These are phyloP conservation scores for Phaseolus lunatus DNA, from an alignment of 306 rosid species.

Conservation along the genomic window DNA sequence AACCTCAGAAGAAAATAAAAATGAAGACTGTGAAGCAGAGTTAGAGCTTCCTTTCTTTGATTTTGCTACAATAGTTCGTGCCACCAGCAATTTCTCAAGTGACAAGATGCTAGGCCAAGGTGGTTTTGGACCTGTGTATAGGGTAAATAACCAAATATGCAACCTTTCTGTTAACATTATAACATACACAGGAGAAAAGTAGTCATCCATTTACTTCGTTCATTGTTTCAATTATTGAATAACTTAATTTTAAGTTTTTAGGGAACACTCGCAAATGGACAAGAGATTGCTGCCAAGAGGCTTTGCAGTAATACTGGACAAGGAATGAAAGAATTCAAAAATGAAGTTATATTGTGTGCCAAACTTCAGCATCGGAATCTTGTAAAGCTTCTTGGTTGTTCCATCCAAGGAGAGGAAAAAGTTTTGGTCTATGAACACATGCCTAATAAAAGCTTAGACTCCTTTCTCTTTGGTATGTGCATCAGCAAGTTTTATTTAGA, in stretches of 20 bases:
- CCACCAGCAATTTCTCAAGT: constrained; percentile 52
- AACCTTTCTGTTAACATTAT: not conserved
- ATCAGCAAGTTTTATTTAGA: not conserved
- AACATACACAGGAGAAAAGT: not conserved
- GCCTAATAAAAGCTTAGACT: constrained; percentile 53
- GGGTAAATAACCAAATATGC: constrained; percentile 22
- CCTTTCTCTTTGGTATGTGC: constrained; percentile 48
- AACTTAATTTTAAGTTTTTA: not conserved
- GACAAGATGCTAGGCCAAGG: constrained; percentile 53
- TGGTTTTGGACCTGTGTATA: constrained; percentile 62
- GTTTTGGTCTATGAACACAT: constrained; percentile 36
- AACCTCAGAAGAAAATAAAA: not conserved
- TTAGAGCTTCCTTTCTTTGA: constrained; percentile 54
- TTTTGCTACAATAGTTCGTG: constrained; percentile 44
- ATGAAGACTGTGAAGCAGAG: constrained; percentile 37
- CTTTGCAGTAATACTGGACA: constrained; percentile 46
- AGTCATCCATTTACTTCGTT: not conserved
- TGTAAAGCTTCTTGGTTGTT: constrained; percentile 56
- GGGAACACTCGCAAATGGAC: constrained; percentile 53
- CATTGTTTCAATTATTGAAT: not conserved
- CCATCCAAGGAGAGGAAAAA: constrained; percentile 47
- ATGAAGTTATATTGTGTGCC: constrained; percentile 52
- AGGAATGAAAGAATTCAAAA: constrained; percentile 50
- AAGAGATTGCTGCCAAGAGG: constrained; percentile 56
- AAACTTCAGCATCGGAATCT: constrained; percentile 60